Evolutionary conservation across 2,329 filamentous ascomycete species (phyloP), one percentile per base, ranked within the genome.

Genomic region (Trichoderma sp.): DNA sequence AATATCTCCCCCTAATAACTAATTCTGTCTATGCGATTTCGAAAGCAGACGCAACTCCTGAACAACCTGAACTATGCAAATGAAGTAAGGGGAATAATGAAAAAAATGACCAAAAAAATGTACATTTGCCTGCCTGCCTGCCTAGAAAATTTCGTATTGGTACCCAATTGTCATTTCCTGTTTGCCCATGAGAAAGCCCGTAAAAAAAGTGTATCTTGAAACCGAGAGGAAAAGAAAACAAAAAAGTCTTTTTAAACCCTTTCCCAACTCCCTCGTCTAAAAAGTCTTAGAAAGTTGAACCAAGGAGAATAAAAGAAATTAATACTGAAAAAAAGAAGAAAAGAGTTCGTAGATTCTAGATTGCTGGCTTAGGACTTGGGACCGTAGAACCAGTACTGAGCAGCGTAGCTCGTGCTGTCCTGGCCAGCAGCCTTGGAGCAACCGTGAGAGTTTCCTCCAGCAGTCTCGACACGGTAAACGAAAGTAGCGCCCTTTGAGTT

Each of bases 301-400:
- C 11, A 56, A 21, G 16, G 21, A 41, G 53, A 16, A 45, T 60
- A 41, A 60, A n/a, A 64, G 6, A 75, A 24, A 35, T 56, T 63
- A 66, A 75, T 45, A 38, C 31, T 63, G 21, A 18, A 59, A 59
- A 60, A 60, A 14, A 29, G 12, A 62, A n/a, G 0, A 2, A 12
- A 71, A 29, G 14, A 31, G 24, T 14, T 6, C 2, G 27, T 11
- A 12, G 35, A 9, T 45, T 18, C 21, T 21, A 45, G 6, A 45
- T 27, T 11, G 33, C 4, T 18, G 53, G 29, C 21, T 21, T 63
- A 82, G 85, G 41, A 45, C 41, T 45, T 45, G 41, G 24, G 82
- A 5, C 67, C 86, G 79, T 86, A 91, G 80, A 91, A 87, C 89
- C 89, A 91, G 83, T 91, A 91, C 78, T 85, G 86, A n/a, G 89